Base-by-base conservation (phyloP, 2,329 filamentous ascomycete species). In the Orbilia brochopaga region DNA sequence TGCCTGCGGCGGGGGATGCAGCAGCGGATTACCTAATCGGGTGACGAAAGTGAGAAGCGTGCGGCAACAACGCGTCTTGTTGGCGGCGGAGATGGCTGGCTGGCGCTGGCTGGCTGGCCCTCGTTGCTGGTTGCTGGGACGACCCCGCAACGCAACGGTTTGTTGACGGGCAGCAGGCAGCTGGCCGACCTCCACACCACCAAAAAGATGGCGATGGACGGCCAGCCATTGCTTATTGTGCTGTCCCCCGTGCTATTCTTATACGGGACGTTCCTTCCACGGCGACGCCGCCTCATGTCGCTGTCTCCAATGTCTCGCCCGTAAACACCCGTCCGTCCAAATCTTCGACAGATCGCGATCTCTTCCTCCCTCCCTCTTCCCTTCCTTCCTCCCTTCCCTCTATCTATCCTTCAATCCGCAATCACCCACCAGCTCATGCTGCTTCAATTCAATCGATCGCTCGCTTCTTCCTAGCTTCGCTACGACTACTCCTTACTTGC, bases 81-180 rank as follows among this genome's bases (percentile, higher is more conserved):
- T 24, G 13, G 57, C 30, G 27, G 42, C 37, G 8, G 17, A 17
- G 32, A 27, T 21, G 19, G 48, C 48, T 37, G 35, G 32, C 37
- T 51, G 27, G 54, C 48, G n/a, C n/a, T 17, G 23, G 57, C 42
- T 13, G 35, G 35, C 50, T 46, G 56, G 50, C 42, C 11, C 11
- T 6, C 42, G 3, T 51, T 24, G 10, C 11, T 23, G 10, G 44
- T 70, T 70, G 65, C 65, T 63, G 65, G 63, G 65, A 58, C 37
- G 65, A 70, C 65, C 53, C 48, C 27, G 44, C 58, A 63, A 59
- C 65, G 51, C 65, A 63, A 57, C 65, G 59, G 32, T 70, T 70
- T 70, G 65, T 70, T 70, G 58, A 46, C 46, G 53, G 58, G 27
- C 19, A 24, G 40, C 30, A n/a, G n/a, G 35, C 17, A 13, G 21